Evolutionary conservation across 2,329 filamentous ascomycete genomes (phyloP).

Genomic region (Diaporthe citriasiana): DNA sequence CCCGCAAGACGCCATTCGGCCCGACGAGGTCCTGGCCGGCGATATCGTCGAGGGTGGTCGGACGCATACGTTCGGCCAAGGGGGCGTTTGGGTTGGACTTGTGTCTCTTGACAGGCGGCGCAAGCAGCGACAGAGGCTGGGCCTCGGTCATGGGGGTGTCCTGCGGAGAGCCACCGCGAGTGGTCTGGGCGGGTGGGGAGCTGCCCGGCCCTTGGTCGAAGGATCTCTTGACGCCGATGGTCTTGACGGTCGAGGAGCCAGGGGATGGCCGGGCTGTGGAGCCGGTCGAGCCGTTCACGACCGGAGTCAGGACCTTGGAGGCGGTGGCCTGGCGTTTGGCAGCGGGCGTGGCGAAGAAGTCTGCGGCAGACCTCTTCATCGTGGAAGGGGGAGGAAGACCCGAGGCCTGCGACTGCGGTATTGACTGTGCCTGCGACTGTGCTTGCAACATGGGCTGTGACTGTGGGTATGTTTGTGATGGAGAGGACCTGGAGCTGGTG

Average conservation of each 20-base stretch:
- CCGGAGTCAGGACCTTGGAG: conserved; percentile 51
- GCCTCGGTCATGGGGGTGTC: conserved; percentile 48
- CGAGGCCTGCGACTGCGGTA: conserved; percentile 39
- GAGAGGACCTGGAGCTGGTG: conserved; percentile 17
- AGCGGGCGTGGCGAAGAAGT: conserved; percentile 74
- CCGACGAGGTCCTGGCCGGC: conserved; percentile 94
- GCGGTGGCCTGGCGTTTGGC: conserved; percentile 66
- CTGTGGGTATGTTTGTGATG: conserved; percentile 37
- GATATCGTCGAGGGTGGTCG: conserved; percentile 85
- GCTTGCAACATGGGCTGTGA: not conserved
- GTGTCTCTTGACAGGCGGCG: conserved; percentile 71
- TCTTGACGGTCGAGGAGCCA: conserved; percentile 39
- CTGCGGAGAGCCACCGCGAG: conserved; percentile 42
- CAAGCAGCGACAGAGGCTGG: conserved; percentile 44
- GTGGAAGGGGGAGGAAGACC: conserved; percentile 52
- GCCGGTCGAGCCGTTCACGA: conserved; percentile 51
- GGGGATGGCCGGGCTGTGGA: conserved; percentile 10
- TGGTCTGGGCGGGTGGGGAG: conserved; percentile 42
- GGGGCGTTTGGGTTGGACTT: conserved; percentile 83
- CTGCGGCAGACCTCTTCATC: conserved; percentile 69
- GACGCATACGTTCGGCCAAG: conserved; percentile 94
- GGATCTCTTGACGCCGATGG: conserved; percentile 62
- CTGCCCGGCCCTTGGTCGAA: conserved; percentile 68
- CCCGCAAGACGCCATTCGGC: conserved; percentile 83
- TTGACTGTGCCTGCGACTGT: conserved; percentile 47